phyloP scores from a whole-genome alignment of 495 filamentous ascomycete species.

The Niebla homalea region DNA sequence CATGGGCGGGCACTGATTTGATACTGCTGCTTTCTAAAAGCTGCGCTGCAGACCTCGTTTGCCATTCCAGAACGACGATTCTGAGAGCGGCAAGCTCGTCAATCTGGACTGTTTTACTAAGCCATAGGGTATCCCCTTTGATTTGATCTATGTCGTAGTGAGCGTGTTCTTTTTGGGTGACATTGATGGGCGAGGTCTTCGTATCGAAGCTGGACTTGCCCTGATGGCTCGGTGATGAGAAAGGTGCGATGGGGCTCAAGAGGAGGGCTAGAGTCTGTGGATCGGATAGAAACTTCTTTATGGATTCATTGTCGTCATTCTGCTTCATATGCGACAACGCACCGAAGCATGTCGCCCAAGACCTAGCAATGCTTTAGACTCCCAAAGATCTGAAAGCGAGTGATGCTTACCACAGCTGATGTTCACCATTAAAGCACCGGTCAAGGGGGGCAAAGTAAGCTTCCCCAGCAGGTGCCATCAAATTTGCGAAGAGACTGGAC shows the following conservation, averaged over 20 bases:
- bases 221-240: constrained; percentile 41
- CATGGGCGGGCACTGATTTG: too few species aligned
- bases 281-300: constrained; percentile 21
- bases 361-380: constrained; percentile 33
- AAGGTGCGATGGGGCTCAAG: constrained; percentile 48
- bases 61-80: constrained; percentile 71
- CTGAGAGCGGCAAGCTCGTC: constrained; percentile 76
- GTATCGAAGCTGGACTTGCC: constrained; percentile 66
- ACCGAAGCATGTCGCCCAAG: constrained; percentile 62
- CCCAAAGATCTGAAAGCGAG: constrained; percentile 7
- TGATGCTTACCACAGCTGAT: constrained; percentile 41
- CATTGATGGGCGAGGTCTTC: constrained; percentile 82
- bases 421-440: constrained; percentile 44
- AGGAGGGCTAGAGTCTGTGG: constrained; percentile 52
- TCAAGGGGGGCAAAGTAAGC: constrained; percentile 52
- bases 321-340: constrained; percentile 43
- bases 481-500: constrained; percentile 3
- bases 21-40: constrained; percentile 42
- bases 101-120: constrained; percentile 61
- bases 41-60: constrained; percentile 51
- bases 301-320: constrained; percentile 23
- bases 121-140: constrained; percentile 74
- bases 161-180: constrained; percentile 52
- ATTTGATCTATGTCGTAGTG: constrained; percentile 66
- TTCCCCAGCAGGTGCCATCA: constrained; percentile 55